Percentiles rank a stretch among this genome's conserved stretches.
These are phyloP conservation scores for Margaritispora aquatica DNA, from an alignment of 495 filamentous ascomycete genomes.

Conservation along the genomic window DNA sequence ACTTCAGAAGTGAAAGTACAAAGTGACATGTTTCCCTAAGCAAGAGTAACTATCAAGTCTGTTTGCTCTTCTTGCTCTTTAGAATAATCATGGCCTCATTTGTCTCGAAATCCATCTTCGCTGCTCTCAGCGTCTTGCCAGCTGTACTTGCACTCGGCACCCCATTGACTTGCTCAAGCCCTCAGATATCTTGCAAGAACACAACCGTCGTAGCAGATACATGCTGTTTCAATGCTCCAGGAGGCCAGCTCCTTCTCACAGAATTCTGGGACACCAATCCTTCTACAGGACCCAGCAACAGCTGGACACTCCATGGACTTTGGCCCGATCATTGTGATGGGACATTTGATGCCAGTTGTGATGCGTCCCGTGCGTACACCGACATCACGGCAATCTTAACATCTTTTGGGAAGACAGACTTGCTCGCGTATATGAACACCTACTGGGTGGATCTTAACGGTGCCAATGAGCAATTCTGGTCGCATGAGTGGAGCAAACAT, in stretches of 20 bases:
- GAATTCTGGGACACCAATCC: slow-evolving; percentile 67
- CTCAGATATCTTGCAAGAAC: slow-evolving; percentile 16
- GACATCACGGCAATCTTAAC: slow-evolving; percentile 56
- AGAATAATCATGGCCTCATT: neutral
- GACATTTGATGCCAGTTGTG: slow-evolving; percentile 60
- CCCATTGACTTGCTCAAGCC: slow-evolving; percentile 15
- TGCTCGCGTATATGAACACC: slow-evolving; percentile 61
- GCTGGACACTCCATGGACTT: slow-evolving; percentile 57
- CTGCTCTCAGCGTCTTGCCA: slow-evolving; percentile 6
- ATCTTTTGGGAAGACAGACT: slow-evolving; percentile 47
- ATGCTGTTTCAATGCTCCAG: slow-evolving; percentile 47
- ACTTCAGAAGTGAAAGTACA: neutral
- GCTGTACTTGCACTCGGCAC: slow-evolving; percentile 1
- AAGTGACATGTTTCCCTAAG: neutral
- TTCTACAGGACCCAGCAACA: slow-evolving; percentile 47
- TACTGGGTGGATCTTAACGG: slow-evolving; percentile 31
- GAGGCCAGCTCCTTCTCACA: slow-evolving; percentile 62
- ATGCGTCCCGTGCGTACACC: slow-evolving; percentile 52
- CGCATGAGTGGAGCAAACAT: slow-evolving; percentile 75
- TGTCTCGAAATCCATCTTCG: neutral
- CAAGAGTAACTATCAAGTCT: no score
- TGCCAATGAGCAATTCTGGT: slow-evolving; percentile 53
- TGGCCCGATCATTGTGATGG: slow-evolving; percentile 68
- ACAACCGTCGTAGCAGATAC: slow-evolving; percentile 9
- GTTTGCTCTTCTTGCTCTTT: no score